phyloP scores from a whole-genome alignment of 176 grass and related monocot genomes.

The Tillandsia fasciculata region DNA sequence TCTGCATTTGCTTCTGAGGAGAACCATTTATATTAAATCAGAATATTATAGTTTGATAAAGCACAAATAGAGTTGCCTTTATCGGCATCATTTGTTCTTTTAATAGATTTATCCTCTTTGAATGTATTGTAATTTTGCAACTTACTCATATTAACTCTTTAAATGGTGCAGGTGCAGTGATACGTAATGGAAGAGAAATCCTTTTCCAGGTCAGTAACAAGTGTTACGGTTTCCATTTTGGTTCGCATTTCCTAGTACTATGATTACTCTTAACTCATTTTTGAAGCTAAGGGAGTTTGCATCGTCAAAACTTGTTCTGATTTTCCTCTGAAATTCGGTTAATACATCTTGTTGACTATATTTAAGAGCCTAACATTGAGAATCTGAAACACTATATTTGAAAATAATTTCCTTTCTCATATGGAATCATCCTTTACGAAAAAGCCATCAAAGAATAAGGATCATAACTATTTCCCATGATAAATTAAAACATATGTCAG shows the following conservation, averaged over 20 bases:
- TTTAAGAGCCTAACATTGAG: background rate
- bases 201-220: slow-evolving; percentile 57
- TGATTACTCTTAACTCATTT: background rate
- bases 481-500: background rate
- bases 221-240: slow-evolving; percentile 1
- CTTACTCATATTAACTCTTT: too few species aligned
- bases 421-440: background rate
- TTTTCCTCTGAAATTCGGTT: background rate
- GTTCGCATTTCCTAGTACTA: background rate
- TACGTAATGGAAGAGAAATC: slow-evolving; percentile 83
- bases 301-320: too few species aligned
- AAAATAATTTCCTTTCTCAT: background rate
- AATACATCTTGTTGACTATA: background rate
- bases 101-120: background rate
- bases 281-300: background rate
- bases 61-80: background rate
- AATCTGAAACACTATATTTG: background rate
- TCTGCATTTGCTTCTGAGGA: too few species aligned
- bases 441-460: background rate
- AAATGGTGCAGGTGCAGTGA: slow-evolving; percentile 29
- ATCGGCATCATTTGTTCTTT: background rate
- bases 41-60: too few species aligned
- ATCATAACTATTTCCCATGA: background rate
- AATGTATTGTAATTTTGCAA: background rate
- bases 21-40: too few species aligned